phyloP scores from a whole-genome alignment of 257 asterid genomes.

The Solanum ossicruentum region DNA sequence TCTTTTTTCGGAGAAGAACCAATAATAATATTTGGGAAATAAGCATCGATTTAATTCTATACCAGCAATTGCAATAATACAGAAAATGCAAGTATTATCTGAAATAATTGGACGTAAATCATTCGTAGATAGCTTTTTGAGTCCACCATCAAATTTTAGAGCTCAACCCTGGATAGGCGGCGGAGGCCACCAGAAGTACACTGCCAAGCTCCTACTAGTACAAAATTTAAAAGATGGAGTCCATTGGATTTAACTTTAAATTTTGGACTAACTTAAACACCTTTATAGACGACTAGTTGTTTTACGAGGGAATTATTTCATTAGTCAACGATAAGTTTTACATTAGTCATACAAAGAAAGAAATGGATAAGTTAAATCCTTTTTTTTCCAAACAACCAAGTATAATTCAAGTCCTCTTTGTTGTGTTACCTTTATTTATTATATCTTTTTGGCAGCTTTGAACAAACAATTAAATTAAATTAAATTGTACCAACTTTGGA shows the following conservation, averaged over 20 bases:
- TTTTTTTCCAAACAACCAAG: not conserved
- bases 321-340: not conserved
- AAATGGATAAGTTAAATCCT: not conserved
- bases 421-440: not conserved
- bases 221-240: not conserved
- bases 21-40: too few species aligned
- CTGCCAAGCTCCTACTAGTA: not conserved
- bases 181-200: not conserved
- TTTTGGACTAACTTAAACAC: not conserved
- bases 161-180: too few species aligned
- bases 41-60: too few species aligned
- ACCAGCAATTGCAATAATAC: too few species aligned
- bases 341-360: not conserved
- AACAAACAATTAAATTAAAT: not conserved
- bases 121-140: too few species aligned
- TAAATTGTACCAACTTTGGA: not conserved
- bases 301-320: not conserved
- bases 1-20: too few species aligned
- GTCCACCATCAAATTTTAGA: too few species aligned
- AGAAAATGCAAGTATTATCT: too few species aligned
- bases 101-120: too few species aligned
- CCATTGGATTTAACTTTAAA: not conserved
- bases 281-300: not conserved
- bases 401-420: not conserved
- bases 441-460: not conserved